Evolutionary conservation across 1,139 yeast species (phyloP).

Genomic region (Saccharomyces hybrid): DNA sequence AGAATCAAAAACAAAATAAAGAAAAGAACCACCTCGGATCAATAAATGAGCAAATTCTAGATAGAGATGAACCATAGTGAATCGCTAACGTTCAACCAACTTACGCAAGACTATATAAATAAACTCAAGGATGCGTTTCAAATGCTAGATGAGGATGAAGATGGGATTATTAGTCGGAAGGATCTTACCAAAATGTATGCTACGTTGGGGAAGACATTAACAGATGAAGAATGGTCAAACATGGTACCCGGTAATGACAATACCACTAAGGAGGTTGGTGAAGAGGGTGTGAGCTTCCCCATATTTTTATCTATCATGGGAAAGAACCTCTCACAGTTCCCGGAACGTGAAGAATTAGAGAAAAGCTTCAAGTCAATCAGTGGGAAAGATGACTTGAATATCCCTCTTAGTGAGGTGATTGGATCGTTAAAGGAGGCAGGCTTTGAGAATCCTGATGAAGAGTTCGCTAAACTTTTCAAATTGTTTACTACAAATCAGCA

Average conservation of each 20-base stretch:
- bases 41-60: neutral
- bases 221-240: constrained; percentile 37
- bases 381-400: constrained; percentile 32
- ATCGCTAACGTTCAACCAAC: constrained; percentile 26
- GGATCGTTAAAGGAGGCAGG: constrained; percentile 49
- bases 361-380: constrained; percentile 59
- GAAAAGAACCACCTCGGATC: neutral
- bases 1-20: neutral
- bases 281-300: constrained; percentile 53
- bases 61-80: constrained; percentile 22
- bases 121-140: constrained; percentile 47
- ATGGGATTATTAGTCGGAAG: constrained; percentile 51
- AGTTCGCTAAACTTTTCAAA: constrained; percentile 46
- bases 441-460: constrained; percentile 37
- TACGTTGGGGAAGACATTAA: constrained; percentile 40
- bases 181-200: constrained; percentile 56
- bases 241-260: constrained; percentile 39
- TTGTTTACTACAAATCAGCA: constrained; percentile 50
- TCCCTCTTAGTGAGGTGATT: constrained; percentile 46
- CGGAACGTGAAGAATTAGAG: constrained; percentile 51
- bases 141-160: constrained; percentile 78
- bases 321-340: constrained; percentile 47
- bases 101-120: constrained; percentile 33
- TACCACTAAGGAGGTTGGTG: constrained; percentile 16
- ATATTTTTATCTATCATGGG: constrained; percentile 66